phyloP scores from a whole-genome alignment of 257 asterid species.

The Ajuga chamaepitys region DNA sequence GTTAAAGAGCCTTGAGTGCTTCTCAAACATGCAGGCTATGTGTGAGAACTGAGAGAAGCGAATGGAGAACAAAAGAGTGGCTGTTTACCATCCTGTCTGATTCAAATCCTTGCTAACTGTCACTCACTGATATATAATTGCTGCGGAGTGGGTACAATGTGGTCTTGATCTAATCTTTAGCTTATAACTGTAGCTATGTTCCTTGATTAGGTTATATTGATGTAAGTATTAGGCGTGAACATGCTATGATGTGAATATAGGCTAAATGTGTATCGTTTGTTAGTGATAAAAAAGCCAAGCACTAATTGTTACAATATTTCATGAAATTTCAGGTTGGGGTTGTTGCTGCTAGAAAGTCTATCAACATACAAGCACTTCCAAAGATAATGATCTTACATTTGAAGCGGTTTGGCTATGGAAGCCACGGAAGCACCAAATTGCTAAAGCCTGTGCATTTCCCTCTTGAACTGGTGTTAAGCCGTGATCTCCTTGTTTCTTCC shows the following conservation, averaged over 20 bases:
- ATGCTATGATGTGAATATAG: neutral
- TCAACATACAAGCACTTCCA: slow-evolving; percentile 68
- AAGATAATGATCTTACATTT: slow-evolving; percentile 79
- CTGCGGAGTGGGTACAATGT: neutral
- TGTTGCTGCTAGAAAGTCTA: slow-evolving; percentile 67
- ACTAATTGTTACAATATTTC: slow-evolving; percentile 9
- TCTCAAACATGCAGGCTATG: too few species aligned
- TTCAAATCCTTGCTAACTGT: neutral
- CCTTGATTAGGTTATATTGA: neutral
- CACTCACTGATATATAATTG: neutral
- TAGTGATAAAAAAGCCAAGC: neutral
- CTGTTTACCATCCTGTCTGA: neutral
- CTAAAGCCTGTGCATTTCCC: slow-evolving; percentile 76
- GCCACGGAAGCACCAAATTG: slow-evolving; percentile 78
- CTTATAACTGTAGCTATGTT: neutral
- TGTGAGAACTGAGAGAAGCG: too few species aligned
- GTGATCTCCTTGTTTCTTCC: slow-evolving; percentile 68
- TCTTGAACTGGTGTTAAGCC: slow-evolving; percentile 57
- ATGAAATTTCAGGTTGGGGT: slow-evolving; percentile 50
- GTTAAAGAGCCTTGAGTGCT: too few species aligned
- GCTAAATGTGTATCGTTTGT: neutral
- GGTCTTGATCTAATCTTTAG: neutral
- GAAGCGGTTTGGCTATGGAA: slow-evolving; percentile 76
- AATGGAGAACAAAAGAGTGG: too few species aligned
- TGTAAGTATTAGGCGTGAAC: neutral